These are phyloP conservation scores for Perilla frutescens DNA, from an alignment of 257 asterid species.

Conservation along the genomic window DNA sequence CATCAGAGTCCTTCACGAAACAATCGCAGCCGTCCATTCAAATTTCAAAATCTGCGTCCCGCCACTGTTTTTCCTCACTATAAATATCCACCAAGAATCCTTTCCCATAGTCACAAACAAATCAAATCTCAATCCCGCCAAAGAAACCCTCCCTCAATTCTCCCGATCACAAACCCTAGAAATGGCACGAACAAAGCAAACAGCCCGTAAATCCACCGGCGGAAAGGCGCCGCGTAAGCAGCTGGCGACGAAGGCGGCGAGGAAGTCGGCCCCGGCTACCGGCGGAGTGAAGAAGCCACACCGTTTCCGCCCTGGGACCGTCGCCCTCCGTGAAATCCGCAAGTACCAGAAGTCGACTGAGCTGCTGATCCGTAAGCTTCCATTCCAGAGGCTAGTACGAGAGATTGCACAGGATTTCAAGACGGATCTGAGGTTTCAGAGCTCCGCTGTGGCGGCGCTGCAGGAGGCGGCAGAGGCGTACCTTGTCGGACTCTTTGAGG, in stretches of 20 bases:
- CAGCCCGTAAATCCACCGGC: slow-evolving; percentile 54
- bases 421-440: slow-evolving; percentile 53
- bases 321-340: slow-evolving; percentile 51
- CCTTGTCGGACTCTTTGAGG: slow-evolving; percentile 49
- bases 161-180: not conserved
- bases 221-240: slow-evolving; percentile 58
- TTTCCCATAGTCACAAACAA: not conserved
- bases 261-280: slow-evolving; percentile 57
- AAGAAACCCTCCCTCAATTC: too few relatives aligned
- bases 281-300: slow-evolving; percentile 61
- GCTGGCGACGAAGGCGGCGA: slow-evolving; percentile 52
- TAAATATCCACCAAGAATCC: slow-evolving; percentile 1
- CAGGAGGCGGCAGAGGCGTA: slow-evolving; percentile 52
- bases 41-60: slow-evolving; percentile 31
- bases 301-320: slow-evolving; percentile 53
- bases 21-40: slow-evolving; percentile 14
- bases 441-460: slow-evolving; percentile 49
- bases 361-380: slow-evolving; percentile 49
- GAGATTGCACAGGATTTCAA: slow-evolving; percentile 55
- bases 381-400: slow-evolving; percentile 55
- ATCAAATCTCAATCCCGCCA: not conserved
- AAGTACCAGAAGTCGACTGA: slow-evolving; percentile 50
- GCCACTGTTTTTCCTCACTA: slow-evolving; percentile 38
- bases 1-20: not conserved
- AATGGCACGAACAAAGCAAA: slow-evolving; percentile 54